These are phyloP conservation scores for Phaseolus lunatus DNA, from an alignment of 306 rosid species.

Conservation along the genomic window DNA sequence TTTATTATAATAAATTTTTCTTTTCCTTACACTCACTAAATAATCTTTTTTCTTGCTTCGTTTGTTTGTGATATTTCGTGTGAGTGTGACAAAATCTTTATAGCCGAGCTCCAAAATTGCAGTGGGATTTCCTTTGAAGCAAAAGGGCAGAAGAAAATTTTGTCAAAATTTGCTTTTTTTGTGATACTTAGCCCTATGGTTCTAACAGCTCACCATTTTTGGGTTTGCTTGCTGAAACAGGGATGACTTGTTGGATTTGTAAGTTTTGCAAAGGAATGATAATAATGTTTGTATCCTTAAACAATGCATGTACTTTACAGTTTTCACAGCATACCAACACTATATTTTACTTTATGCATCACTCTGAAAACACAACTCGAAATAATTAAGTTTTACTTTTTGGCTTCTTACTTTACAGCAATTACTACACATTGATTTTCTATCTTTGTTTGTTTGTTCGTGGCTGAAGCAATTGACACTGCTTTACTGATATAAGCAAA, in stretches of 20 bases:
- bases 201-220: conserved; percentile 40
- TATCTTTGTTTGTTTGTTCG: conserved; percentile 44
- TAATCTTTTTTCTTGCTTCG: conserved; percentile 37
- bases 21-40: conserved; percentile 42
- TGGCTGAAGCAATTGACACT: conserved; percentile 54
- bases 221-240: conserved; percentile 50
- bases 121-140: conserved; percentile 45
- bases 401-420: conserved; percentile 40
- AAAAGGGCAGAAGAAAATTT: conserved; percentile 29
- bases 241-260: conserved; percentile 47
- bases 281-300: conserved; percentile 55
- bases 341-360: conserved; percentile 50
- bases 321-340: conserved; percentile 34
- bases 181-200: conserved; percentile 30
- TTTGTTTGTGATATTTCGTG: conserved; percentile 44
- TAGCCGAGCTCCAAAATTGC: neutral
- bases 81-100: conserved; percentile 36
- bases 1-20: conserved; percentile 34
- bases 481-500: conserved; percentile 54
- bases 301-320: conserved; percentile 40
- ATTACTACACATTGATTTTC: conserved; percentile 50
- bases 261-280: conserved; percentile 59
- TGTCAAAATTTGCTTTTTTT: conserved; percentile 18
- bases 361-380: conserved; percentile 47
- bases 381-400: conserved; percentile 48